Percentiles rank a stretch among this genome's conserved stretches.
Conservation (phyloP, 441 rosid genomes). For the Adansonia rubrostipa region DNA sequence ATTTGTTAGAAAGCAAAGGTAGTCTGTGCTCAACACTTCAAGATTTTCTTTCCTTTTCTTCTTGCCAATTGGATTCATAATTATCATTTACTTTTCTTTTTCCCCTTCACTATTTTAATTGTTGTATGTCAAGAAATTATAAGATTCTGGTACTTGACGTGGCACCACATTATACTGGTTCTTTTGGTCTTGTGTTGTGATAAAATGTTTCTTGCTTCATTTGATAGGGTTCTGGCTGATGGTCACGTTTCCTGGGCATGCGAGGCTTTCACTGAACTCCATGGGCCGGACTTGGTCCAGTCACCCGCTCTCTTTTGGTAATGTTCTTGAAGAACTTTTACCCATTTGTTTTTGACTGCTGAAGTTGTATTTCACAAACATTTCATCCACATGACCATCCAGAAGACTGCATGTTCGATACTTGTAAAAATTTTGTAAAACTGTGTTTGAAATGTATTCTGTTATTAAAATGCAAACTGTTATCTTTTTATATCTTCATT, state of each 20-base stretch:
- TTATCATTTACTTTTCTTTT: neutral
- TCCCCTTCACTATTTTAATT: neutral
- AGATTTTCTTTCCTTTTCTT: conserved; percentile 17
- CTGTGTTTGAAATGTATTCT: conserved; percentile 11
- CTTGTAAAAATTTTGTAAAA: neutral
- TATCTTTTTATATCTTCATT: neutral
- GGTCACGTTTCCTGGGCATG: conserved; percentile 65
- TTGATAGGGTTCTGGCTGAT: conserved; percentile 56
- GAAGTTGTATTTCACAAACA: neutral
- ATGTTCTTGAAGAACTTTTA: conserved; percentile 4
- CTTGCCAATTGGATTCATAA: conserved; percentile 17
- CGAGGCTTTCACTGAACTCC: conserved; percentile 53
- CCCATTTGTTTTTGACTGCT: conserved; percentile 11
- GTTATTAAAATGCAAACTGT: neutral
- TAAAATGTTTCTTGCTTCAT: conserved; percentile 17
- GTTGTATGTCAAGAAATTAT: conserved; percentile 23
- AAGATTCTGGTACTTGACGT: conserved; percentile 16
- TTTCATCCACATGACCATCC: neutral
- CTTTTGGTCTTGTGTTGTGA: conserved; percentile 5
- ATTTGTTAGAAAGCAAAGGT: conserved; percentile 58
- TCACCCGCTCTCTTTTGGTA: conserved; percentile 54
- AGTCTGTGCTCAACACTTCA: conserved; percentile 10
- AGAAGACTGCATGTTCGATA: neutral
- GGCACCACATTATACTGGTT: conserved; percentile 17
- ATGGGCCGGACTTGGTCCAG: conserved; percentile 39